phyloP scores from a whole-genome alignment of 2,329 filamentous ascomycete genomes.

The Xylaria digitata region DNA sequence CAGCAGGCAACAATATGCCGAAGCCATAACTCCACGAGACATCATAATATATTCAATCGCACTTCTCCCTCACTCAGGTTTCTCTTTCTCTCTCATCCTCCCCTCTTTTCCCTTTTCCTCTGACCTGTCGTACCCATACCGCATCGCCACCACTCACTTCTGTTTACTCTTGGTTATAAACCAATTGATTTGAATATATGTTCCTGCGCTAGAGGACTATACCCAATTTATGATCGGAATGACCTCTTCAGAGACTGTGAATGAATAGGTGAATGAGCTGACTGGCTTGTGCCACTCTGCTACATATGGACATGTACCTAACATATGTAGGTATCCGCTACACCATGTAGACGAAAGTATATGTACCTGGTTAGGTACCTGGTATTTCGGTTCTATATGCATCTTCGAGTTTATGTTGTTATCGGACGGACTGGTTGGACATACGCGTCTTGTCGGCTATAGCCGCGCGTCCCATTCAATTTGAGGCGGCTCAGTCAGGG shows the following conservation, averaged over 20 bases:
- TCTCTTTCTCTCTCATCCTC: neutral
- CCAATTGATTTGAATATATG: neutral
- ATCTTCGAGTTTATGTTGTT: constrained; percentile 22
- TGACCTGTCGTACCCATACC: neutral
- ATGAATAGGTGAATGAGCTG: neutral
- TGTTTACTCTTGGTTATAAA: neutral
- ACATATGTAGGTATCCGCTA: neutral
- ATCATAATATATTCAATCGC: constrained; percentile 4
- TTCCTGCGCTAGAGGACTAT: neutral
- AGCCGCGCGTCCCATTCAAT: constrained; percentile 15
- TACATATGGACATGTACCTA: neutral
- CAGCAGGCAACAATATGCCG: constrained; percentile 16
- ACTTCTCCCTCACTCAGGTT: neutral
- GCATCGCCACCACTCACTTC: neutral
- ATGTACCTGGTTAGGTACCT: neutral
- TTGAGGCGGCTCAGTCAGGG: constrained; percentile 15
- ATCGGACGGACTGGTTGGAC: neutral
- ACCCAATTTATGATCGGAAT: neutral
- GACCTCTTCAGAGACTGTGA: neutral
- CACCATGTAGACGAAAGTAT: too few species aligned
- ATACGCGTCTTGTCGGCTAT: constrained; percentile 22
- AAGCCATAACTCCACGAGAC: constrained; percentile 2
- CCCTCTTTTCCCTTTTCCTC: neutral
- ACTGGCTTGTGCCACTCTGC: neutral
- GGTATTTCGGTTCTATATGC: neutral